Evolutionary conservation across 1,139 yeast genomes (phyloP), one percentile per base, ranked within the genome.

Genomic region (Pneumocystis canis): DNA sequence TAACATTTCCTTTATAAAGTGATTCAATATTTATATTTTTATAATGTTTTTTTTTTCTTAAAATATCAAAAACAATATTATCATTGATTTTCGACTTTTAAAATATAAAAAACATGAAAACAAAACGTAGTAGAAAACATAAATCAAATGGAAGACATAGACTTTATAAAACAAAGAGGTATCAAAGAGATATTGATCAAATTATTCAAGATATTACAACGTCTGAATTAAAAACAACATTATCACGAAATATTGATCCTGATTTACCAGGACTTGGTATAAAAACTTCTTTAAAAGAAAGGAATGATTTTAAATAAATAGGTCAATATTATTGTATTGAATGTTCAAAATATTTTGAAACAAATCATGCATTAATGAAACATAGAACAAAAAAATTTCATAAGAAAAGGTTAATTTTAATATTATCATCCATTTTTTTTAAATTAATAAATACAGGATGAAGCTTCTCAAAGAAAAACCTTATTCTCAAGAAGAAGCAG

Each of bases 291-390:
- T 25, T 25, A 18, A 40, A 35, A 35, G 11, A 35, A 35, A 20
- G 30, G 4, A 2, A 41, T 41, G 6, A 25, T 47, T 6, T 25
- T 25, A 47, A 47, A 25, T 11, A 47, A 20, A 47, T 25, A 47
- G 54, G 97, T 20, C 97, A 92, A 75, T 86, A 83, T 74, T 92
- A 89, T 74, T 92, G 97, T 75, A 80, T 92, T 64, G 95, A 89
- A 68, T 92, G 98, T 78, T 95, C 95, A 62, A 87, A 85, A 74
- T 89, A 92, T 74, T 89, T 83, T 71, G 97, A 90, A 72, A 84
- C 84, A 65, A 90, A 86, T 63, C 73, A 75, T 58, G 87, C 95
- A 16, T 78, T 87, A 66, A 83, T 82, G 67, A 80, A 84, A 32
- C 98, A 92, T 75, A 76, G 80, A 67, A 82, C 82, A 70, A 80